These are phyloP conservation scores for Cladophialophora chaetospira DNA, from an alignment of 2,329 filamentous ascomycete species.

Conservation along the genomic window DNA sequence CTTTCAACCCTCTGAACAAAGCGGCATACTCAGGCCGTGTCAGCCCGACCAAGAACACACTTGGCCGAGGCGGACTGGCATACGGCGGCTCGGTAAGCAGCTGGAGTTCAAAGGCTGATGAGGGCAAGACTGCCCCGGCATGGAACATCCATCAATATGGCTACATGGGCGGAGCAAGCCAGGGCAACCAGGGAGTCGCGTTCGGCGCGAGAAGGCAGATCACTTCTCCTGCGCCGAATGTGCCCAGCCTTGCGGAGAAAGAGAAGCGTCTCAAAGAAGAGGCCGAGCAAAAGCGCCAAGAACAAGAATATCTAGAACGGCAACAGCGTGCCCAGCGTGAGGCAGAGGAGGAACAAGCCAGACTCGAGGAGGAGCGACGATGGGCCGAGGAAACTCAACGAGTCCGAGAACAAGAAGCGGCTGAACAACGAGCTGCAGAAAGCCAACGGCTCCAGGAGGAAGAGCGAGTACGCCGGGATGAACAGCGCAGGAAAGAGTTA, in stretches of 20 bases:
- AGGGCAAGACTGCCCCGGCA: constrained; percentile 78
- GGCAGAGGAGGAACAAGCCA: constrained; percentile 51
- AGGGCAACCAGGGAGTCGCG: constrained; percentile 89
- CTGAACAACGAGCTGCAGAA: constrained; percentile 52
- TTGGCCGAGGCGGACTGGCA: constrained; percentile 30
- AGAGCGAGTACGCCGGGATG: constrained; percentile 50
- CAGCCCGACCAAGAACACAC: constrained; percentile 60
- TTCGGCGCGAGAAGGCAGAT: constrained; percentile 94
- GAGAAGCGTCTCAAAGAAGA: constrained; percentile 66
- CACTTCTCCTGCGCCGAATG: constrained; percentile 74
- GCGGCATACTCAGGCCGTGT: constrained; percentile 54
- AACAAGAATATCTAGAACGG: constrained; percentile 56
- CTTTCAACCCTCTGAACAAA: constrained; percentile 48
- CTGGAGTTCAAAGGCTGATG: constrained; percentile 86
- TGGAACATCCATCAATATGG: constrained; percentile 99
- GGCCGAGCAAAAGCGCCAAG: constrained; percentile 57
- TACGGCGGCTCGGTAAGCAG: constrained; percentile 68
- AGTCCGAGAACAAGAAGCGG: constrained; percentile 45
- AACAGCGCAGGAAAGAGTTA: constrained; percentile 52
- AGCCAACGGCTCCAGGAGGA: constrained; percentile 54
- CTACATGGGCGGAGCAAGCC: constrained; percentile 95
- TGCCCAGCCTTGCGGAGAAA: constrained; percentile 83
- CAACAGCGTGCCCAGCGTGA: constrained; percentile 53
- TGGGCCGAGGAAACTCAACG: constrained; percentile 51
- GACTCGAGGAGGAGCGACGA: constrained; percentile 47